These are phyloP conservation scores for Neofusicoccum parvum DNA, from an alignment of 2,329 filamentous ascomycete genomes.

Conservation along the genomic window DNA sequence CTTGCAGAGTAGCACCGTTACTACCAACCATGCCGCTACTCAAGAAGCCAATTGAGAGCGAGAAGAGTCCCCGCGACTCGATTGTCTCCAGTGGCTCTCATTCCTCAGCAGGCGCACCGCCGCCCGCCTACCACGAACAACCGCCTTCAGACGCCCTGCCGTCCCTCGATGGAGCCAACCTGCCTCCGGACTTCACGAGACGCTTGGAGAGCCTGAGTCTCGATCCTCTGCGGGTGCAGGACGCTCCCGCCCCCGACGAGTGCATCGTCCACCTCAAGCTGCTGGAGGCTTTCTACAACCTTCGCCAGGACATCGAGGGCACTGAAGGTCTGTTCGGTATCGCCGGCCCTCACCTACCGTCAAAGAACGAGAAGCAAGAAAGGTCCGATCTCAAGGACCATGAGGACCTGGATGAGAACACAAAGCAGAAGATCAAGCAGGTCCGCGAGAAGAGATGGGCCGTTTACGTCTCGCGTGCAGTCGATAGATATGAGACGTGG, in stretches of 20 bases:
- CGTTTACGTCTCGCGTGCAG: slow-evolving; percentile 68
- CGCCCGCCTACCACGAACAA: slow-evolving; percentile 13
- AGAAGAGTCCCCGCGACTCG: slow-evolving; percentile 15
- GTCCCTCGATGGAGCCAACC: neutral
- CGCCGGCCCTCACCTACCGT: neutral
- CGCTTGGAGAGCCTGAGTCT: slow-evolving; percentile 11
- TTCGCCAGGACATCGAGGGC: slow-evolving; percentile 69
- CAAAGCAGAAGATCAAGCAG: neutral
- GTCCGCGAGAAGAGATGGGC: slow-evolving; percentile 74
- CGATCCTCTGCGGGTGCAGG: neutral
- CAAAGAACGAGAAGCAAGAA: neutral
- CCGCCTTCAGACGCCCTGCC: neutral
- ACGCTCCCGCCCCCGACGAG: slow-evolving; percentile 34
- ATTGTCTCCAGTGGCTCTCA: neutral
- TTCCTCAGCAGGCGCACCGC: neutral
- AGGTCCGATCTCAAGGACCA: neutral
- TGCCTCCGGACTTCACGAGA: slow-evolving; percentile 14
- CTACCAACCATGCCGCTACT: neutral
- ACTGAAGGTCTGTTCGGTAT: slow-evolving; percentile 69
- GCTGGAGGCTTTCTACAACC: slow-evolving; percentile 65
- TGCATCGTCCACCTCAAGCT: slow-evolving; percentile 76
- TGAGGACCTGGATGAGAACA: neutral
- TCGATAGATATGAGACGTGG: slow-evolving; percentile 69
- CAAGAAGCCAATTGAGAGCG: slow-evolving; percentile 34
- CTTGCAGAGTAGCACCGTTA: neutral